Conservation (phyloP, 352 stramenopile species). For the Thalassiosira ordinaria region DNA sequence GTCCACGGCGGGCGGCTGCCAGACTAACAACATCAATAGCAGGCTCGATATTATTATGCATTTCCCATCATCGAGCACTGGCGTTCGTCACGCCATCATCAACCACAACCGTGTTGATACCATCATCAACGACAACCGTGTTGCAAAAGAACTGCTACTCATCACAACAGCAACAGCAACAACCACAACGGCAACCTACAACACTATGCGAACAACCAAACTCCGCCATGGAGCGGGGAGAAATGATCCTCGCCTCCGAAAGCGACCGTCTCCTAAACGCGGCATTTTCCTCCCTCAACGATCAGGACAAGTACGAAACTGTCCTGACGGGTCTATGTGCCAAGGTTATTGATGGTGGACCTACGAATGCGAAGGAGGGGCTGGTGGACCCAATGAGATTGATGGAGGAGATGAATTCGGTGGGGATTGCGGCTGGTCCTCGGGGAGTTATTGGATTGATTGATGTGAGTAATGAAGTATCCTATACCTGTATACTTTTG, state of each 20-base stretch:
- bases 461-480: slow-evolving; percentile 82
- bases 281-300: slow-evolving; percentile 70
- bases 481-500: too few relatives aligned
- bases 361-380: slow-evolving; percentile 20
- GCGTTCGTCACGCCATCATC: too few relatives aligned
- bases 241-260: slow-evolving; percentile 27
- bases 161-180: too few relatives aligned
- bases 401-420: slow-evolving; percentile 79
- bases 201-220: too few relatives aligned
- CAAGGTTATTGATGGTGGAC: slow-evolving; percentile 75
- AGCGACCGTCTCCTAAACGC: slow-evolving; percentile 28
- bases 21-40: too few relatives aligned
- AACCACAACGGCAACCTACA: too few relatives aligned
- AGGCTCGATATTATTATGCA: too few relatives aligned
- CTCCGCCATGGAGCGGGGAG: slow-evolving; percentile 5
- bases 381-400: slow-evolving; percentile 71
- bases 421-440: slow-evolving; percentile 58
- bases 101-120: too few relatives aligned
- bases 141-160: too few relatives aligned
- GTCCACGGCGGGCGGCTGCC: too few relatives aligned
- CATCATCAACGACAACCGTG: too few relatives aligned
- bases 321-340: slow-evolving; percentile 81
- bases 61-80: too few relatives aligned
- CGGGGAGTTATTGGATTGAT: slow-evolving; percentile 77
- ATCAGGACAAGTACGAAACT: slow-evolving; percentile 83